Evolutionary conservation across 208 protist genomes (phyloP), one percentile per base, ranked within the genome.

Genomic region (Trypanosoma mega): DNA sequence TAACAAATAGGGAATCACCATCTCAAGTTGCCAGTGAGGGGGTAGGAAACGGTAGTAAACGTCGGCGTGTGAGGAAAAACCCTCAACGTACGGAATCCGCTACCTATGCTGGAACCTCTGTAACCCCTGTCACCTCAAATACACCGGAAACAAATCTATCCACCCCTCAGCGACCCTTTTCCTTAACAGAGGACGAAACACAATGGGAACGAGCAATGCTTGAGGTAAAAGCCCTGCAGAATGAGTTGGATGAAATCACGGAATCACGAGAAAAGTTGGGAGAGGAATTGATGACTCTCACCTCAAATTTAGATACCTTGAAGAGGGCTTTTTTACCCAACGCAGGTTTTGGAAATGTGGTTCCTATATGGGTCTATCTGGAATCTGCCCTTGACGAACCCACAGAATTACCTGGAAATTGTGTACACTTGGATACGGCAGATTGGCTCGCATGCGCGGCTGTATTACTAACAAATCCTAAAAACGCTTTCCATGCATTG

Each of bases 361-460:
- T 84, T 26, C 48, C 68, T 3, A 30, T 81, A 9, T 78, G 78
- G 21, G 43, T 82, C 18, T 91, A 91, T 64, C 53, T 94, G 30
- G 58, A 75, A 46, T 81, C 81, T 20, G 72, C 63, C 16, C 53
- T 89, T 34, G 57, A 74, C 34, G 73, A 83, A 18, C 65, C 77
- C 0, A 67, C 74, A 20, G 87, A 94, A 29, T 26, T 91, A 16
- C 80, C 78, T 24, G 44, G 79, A 20, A 37, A 49, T 18, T 68
- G 73, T n/a, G 53, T 78, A 45, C 78, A 79, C 27, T 57, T 91
- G 4, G 63, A 72, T 64, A 58, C 57, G 7, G 45, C 50, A 9
- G 85, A 90, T 57, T 94, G 87, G 84, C 69, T 91, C n/a, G 67
- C 78, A 2, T 62, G 82, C 57, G 53, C 88, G 46, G 63, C 63